Evolutionary conservation across 1,139 yeast genomes (phyloP).

Genomic region (Komagataea norvegica): DNA sequence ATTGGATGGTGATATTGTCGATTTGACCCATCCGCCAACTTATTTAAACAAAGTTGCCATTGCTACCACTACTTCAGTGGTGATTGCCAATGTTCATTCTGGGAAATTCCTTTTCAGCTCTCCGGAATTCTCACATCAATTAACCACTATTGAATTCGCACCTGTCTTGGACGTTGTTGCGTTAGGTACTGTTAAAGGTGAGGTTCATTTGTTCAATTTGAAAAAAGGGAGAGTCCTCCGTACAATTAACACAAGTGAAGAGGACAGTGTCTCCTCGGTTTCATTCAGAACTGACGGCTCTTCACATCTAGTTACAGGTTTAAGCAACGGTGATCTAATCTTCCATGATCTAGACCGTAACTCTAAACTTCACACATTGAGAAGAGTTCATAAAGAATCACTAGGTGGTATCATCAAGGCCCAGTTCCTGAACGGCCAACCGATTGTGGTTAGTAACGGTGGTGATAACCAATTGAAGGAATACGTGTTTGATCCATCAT

Average conservation of each 20-base stretch:
- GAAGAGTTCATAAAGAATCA: conserved; percentile 66
- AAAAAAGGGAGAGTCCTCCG: conserved; percentile 59
- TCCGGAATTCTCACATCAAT: conserved; percentile 42
- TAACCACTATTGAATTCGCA: conserved; percentile 69
- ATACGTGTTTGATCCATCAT: conserved; percentile 87
- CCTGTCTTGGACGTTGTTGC: conserved; percentile 87
- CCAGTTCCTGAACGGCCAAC: conserved; percentile 84
- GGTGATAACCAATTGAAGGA: conserved; percentile 89
- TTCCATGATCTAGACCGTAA: conserved; percentile 78
- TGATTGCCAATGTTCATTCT: conserved; percentile 69
- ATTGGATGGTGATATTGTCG: conserved; percentile 65
- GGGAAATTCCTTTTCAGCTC: conserved; percentile 68
- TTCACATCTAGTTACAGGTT: conserved; percentile 77
- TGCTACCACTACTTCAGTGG: conserved; percentile 57
- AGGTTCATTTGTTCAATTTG: conserved; percentile 60
- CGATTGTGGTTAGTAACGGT: conserved; percentile 86
- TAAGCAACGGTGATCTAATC: conserved; percentile 74
- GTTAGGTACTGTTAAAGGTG: conserved; percentile 69
- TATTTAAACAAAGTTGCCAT: conserved; percentile 85
- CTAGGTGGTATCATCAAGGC: conserved; percentile 80
- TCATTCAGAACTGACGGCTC: conserved; percentile 93
- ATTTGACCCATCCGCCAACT: conserved; percentile 81
- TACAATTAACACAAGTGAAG: conserved; percentile 54
- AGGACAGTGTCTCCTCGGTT: conserved; percentile 47
- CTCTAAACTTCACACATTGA: conserved; percentile 66